Conservation (phyloP, 1,139 yeast species). For the Candida dubliniensis region DNA sequence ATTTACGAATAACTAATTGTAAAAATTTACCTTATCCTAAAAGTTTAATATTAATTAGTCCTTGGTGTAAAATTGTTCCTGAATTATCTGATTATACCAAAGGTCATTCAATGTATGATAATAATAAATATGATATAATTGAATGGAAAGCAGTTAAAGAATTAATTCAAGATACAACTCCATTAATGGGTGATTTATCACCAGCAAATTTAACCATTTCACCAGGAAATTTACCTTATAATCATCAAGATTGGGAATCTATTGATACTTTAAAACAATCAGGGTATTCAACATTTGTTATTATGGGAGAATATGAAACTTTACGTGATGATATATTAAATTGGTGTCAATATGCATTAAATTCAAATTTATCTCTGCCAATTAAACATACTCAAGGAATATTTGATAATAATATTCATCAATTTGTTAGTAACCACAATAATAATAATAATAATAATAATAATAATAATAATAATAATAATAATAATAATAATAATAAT, state of each 20-base stretch:
- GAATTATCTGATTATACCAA: constrained; percentile 18
- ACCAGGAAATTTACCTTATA: constrained; percentile 20
- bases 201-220: constrained; percentile 13
- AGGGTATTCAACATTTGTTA: constrained; percentile 28
- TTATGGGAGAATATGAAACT: constrained; percentile 45
- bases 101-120: constrained; percentile 39
- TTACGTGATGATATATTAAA: constrained; percentile 43
- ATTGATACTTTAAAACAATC: constrained; percentile 33
- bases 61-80: constrained; percentile 35
- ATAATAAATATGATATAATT: constrained; percentile 33
- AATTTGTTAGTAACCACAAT: constrained; percentile 17
- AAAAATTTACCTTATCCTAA: constrained; percentile 27
- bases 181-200: constrained; percentile 15
- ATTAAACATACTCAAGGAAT: constrained; percentile 28
- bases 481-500: too few species aligned
- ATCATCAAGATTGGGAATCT: constrained; percentile 32
- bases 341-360: constrained; percentile 37
- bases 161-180: background rate
- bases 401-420: constrained; percentile 20
- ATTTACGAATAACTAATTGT: constrained; percentile 19
- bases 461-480: too few species aligned
- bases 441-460: too few species aligned
- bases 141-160: constrained; percentile 12
- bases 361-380: constrained; percentile 23
- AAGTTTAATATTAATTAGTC: constrained; percentile 35